Evolutionary conservation across 768 basidiomycete genomes (phyloP).

Genomic region (Zangia roseola): DNA sequence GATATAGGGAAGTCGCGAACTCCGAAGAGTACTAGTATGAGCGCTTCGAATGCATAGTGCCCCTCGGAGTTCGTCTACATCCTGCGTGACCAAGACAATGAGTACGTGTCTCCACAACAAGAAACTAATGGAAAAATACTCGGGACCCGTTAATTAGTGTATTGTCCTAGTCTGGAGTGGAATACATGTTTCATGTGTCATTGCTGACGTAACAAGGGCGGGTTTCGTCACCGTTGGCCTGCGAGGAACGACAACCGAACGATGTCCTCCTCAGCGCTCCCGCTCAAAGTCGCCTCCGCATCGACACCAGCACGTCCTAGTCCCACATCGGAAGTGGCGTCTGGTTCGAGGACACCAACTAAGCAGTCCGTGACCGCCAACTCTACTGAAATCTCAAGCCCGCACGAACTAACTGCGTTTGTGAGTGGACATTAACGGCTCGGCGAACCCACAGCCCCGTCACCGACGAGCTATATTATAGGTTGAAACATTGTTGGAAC

Average conservation of each 20-base stretch:
- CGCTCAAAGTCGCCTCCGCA: constrained; percentile 60
- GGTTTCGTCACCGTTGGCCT: background rate
- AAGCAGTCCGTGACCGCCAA: constrained; percentile 38
- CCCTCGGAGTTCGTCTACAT: background rate
- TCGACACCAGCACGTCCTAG: constrained; percentile 49
- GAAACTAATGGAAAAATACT: background rate
- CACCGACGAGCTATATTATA: constrained; percentile 28
- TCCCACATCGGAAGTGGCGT: constrained; percentile 19
- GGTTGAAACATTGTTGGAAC: constrained; percentile 87
- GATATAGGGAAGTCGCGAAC: background rate
- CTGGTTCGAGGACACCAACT: constrained; percentile 42
- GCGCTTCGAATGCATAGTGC: background rate
- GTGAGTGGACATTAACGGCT: constrained; percentile 47
- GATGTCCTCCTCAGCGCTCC: constrained; percentile 56
- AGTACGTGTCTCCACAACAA: background rate
- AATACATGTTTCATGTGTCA: constrained; percentile 9
- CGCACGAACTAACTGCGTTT: constrained; percentile 92
- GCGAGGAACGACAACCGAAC: constrained; percentile 3
- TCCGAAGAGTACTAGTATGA: background rate
- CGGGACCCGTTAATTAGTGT: background rate
- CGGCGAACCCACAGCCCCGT: background rate
- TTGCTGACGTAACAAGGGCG: constrained; percentile 14
- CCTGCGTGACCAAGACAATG: constrained; percentile 6
- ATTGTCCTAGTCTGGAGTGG: too few species aligned
- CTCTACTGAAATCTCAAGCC: constrained; percentile 78